Evolutionary conservation across 768 basidiomycete genomes (phyloP), one percentile per base, ranked within the genome.

Genomic region (Leucogyrophana mollusca): DNA sequence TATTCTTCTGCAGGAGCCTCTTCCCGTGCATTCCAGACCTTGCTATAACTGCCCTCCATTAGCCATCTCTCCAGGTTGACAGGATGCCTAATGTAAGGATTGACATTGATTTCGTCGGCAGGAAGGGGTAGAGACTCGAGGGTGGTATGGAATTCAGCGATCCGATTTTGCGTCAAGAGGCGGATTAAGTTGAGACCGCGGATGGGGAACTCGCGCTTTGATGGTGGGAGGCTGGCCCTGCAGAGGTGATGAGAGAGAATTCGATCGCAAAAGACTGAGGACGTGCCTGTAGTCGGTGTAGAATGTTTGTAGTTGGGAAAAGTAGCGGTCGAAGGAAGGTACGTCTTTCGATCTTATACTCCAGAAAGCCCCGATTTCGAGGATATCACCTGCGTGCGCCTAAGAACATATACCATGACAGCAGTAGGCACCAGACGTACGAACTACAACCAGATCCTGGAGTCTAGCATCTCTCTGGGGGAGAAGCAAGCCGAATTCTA

Each of bases 21-120:
- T 53, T 90, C 90, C 54, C 94, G 81, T 30, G 94, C 94, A 58
- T 89, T 84, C 90, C 94, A 99, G 9, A 97, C 95, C 65, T 95
- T 95, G 68, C 90, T 92, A 66, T 98, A 99, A 58, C 88, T 89
- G 32, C 95, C 95, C 65, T 98, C 95, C 95, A 99, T 99, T 36
- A 98, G 78, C 90, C 94, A 97, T 40, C 89, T 78, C 65, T 99
- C 95, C 50, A 94, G 81, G 63, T 94, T 90, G 47, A 94, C 86
- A 10, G 91, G 90, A 62, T 93, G 92, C 43, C 79, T 76, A 58
- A 94, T 82, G 62, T 75, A 91, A 5, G 82, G 79, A 62, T 87
- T 88, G 24, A 80, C 73, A 23, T 74, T 70, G 50, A 86, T 82
- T 36, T 77, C 76, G 52, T 86, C 84, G 0, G 87, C 81, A 34